These are phyloP conservation scores for Globisporangium abappressorium DNA, from an alignment of 352 stramenopile species.

Conservation along the genomic window DNA sequence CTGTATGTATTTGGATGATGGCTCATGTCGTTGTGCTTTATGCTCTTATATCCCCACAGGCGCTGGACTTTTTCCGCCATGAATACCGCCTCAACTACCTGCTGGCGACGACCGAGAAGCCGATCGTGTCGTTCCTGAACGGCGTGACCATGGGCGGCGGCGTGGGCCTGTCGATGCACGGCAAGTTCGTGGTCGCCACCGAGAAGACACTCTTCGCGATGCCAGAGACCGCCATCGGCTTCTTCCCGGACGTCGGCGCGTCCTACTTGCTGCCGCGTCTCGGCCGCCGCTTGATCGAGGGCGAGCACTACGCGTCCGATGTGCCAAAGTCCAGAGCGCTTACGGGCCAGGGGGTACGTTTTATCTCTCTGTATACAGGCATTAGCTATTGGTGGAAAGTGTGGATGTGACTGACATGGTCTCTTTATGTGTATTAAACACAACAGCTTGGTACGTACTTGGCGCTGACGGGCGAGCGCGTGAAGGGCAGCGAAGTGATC, in stretches of 20 bases:
- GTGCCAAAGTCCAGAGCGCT: conserved; percentile 70
- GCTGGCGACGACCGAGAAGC: conserved; percentile 79
- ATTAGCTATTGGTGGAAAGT: neutral
- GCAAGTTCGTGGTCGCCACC: conserved; percentile 95
- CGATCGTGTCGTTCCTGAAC: conserved; percentile 94
- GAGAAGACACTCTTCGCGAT: conserved; percentile 98
- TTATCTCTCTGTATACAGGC: neutral
- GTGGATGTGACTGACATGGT: neutral
- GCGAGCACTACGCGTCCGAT: conserved; percentile 69
- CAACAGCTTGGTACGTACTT: conserved; percentile 91
- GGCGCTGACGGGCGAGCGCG: conserved; percentile 91
- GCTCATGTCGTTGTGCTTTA: neutral
- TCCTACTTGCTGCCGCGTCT: conserved; percentile 92
- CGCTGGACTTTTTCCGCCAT: conserved; percentile 93
- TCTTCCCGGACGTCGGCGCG: conserved; percentile 97
- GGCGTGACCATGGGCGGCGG: conserved; percentile 99
- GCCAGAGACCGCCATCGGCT: conserved; percentile 97
- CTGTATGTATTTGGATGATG: neutral
- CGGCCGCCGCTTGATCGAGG: conserved; percentile 60
- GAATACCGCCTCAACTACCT: conserved; percentile 95
- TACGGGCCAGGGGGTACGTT: conserved; percentile 63
- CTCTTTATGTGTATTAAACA: conserved; percentile 6
- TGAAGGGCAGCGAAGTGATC: conserved; percentile 89
- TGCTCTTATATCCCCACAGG: conserved; percentile 9
- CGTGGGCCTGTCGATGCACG: conserved; percentile 96